Evolutionary conservation across 768 basidiomycete species (phyloP).

Genomic region (Hydnomerulius pinastri): DNA sequence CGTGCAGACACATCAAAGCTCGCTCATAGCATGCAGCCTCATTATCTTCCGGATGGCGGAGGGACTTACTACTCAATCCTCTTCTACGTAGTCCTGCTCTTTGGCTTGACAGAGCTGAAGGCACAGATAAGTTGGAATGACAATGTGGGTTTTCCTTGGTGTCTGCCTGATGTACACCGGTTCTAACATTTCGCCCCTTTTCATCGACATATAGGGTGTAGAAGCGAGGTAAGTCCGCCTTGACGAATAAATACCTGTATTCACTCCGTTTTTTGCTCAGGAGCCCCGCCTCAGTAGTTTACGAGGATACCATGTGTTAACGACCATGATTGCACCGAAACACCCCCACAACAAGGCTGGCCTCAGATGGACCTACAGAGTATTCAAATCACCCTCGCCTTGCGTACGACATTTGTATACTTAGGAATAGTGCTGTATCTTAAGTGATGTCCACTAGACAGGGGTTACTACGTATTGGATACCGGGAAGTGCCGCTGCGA

Average conservation of each 20-base stretch:
- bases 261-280: conserved; percentile 5
- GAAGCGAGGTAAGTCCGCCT: conserved; percentile 34
- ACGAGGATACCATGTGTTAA: conserved; percentile 18
- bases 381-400: too few relatives aligned
- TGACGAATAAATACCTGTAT: neutral
- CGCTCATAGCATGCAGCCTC: conserved; percentile 9
- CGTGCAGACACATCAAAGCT: conserved; percentile 27
- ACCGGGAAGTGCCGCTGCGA: too few relatives aligned
- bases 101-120: conserved; percentile 54
- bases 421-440: too few relatives aligned
- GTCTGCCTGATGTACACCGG: neutral
- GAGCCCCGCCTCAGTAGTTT: conserved; percentile 30
- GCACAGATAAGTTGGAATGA: conserved; percentile 54
- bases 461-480: too few relatives aligned
- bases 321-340: neutral
- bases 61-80: conserved; percentile 10
- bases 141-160: conserved; percentile 35
- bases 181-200: neutral
- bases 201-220: conserved; percentile 31
- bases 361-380: neutral
- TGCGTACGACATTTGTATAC: too few relatives aligned
- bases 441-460: too few relatives aligned
- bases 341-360: neutral
- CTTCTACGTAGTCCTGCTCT: conserved; percentile 43
- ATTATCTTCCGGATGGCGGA: conserved; percentile 4